These are phyloP conservation scores for Mycena rosella DNA, from an alignment of 768 basidiomycete genomes.

Conservation along the genomic window DNA sequence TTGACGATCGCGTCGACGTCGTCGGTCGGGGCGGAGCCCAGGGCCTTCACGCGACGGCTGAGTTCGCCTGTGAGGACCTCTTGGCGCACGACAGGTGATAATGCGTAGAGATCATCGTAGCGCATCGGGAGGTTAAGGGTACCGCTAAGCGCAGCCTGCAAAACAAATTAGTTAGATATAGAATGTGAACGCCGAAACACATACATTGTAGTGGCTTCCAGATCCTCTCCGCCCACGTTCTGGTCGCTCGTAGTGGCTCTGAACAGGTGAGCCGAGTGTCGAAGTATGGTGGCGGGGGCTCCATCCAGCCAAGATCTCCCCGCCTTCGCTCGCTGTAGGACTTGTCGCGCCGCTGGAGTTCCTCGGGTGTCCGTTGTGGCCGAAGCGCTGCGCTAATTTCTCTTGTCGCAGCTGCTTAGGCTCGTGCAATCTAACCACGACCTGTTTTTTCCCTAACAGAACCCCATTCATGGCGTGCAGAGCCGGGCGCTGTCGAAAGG, in stretches of 20 bases:
- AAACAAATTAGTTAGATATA: not conserved
- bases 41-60: constrained; percentile 75
- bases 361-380: constrained; percentile 80
- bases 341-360: constrained; percentile 88
- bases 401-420: constrained; percentile 93
- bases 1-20: constrained; percentile 79
- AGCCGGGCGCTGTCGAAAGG: constrained; percentile 79
- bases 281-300: constrained; percentile 74
- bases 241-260: constrained; percentile 64
- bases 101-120: constrained; percentile 85
- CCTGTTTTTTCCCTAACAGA: constrained; percentile 78
- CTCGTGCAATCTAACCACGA: constrained; percentile 91
- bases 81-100: constrained; percentile 90
- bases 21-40: constrained; percentile 63
- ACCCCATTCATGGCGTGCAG: constrained; percentile 86
- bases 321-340: constrained; percentile 85
- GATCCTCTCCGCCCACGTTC: constrained; percentile 83
- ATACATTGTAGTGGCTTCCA: constrained; percentile 89
- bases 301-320: constrained; percentile 81
- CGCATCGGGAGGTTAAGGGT: constrained; percentile 86
- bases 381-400: constrained; percentile 87
- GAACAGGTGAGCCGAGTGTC: constrained; percentile 69
- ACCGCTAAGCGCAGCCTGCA: constrained; percentile 83
- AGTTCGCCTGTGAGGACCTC: constrained; percentile 89
- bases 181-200: no score